Base-by-base conservation (phyloP, 2,329 filamentous ascomycete species). In the Diplodia intermedia region DNA sequence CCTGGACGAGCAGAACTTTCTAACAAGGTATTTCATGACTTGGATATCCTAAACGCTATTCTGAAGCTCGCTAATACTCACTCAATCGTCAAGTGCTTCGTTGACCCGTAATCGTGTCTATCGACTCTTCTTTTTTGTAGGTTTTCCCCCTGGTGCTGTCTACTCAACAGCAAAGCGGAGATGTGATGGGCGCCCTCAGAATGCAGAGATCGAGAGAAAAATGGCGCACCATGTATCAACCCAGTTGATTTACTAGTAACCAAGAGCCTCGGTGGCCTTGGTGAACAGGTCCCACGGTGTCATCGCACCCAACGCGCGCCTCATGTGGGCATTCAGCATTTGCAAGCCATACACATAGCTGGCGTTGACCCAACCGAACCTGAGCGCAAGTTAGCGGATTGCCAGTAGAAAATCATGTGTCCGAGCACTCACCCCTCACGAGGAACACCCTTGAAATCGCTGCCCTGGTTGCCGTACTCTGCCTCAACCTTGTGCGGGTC, bases 301-400 rank as follows among this genome's bases (percentile, higher is more conserved):
- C 73, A 97, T 85, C 7, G 93, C 91, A 68, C 94, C 94, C 49
- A 99, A 84, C 0, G 94, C 93, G 73, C 94, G 91, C 78, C 90
- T 89, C 88, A 95, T 94, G 80, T 97, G 93, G 38, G 92, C 91
- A 73, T 91, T 94, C 69, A 97, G 86, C 72, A 97, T 91, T 72
- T 94, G 90, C 69, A 98, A 85, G 50, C 94, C 95, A 76, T 96
- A 96, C 68, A 98, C 91, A 78, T 97, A 99, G 78, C 94, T 97
- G 75, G 95, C 94, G 77, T 99, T 99, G 75, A 98, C 95, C 95
- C 95, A 99, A 65, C 94, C 95, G 77, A 99, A 99, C 68, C 94
- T 97, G 66, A 50, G 12, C 20, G 6, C 3, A 2, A 23, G 67
- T 80, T 74, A 80, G 77, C 15, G 11, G 8, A 62, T 20, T 26